Evolutionary conservation across 352 stramenopile species (phyloP).

Genomic region (Pythium rhizo-oryzae): DNA sequence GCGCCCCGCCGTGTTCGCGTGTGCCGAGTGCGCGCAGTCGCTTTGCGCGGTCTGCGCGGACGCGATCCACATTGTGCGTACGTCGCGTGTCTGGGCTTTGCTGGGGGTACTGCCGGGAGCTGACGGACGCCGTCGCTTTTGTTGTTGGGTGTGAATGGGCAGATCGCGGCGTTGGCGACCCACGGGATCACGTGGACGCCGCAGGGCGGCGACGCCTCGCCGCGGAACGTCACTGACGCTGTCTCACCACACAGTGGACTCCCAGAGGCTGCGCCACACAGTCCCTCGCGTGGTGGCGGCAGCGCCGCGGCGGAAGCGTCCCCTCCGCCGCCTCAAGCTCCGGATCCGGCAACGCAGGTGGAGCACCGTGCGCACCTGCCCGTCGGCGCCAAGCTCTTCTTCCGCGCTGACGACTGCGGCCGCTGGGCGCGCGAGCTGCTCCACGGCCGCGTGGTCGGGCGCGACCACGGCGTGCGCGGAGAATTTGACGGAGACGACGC

Average conservation of each 20-base stretch:
- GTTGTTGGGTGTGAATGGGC: too few relatives aligned
- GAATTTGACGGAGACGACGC: background rate
- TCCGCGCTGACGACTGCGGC: slow-evolving; percentile 45
- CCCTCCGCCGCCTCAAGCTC: too few relatives aligned
- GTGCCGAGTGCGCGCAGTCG: slow-evolving; percentile 45
- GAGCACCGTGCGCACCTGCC: slow-evolving; percentile 37
- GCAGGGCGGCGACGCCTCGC: slow-evolving; percentile 2
- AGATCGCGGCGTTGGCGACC: background rate
- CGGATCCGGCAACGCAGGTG: slow-evolving; percentile 26
- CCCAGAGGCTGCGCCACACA: too few relatives aligned
- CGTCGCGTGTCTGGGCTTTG: background rate
- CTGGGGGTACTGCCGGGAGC: background rate
- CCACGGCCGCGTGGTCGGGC: slow-evolving; percentile 43
- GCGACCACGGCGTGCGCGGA: slow-evolving; percentile 31
- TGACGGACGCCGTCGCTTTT: too few relatives aligned
- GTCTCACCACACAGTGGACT: background rate
- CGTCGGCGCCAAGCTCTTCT: slow-evolving; percentile 55
- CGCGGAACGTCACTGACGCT: too few relatives aligned
- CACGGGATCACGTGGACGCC: background rate
- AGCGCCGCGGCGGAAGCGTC: background rate
- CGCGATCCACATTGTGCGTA: slow-evolving; percentile 77
- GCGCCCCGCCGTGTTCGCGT: slow-evolving; percentile 33
- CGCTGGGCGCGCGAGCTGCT: slow-evolving; percentile 63
- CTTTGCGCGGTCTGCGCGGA: slow-evolving; percentile 71
- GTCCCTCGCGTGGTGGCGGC: too few relatives aligned